Evolutionary conservation across 2,329 filamentous ascomycete genomes (phyloP), one percentile per base, ranked within the genome.

Genomic region (Neofusicoccum cordaticola): DNA sequence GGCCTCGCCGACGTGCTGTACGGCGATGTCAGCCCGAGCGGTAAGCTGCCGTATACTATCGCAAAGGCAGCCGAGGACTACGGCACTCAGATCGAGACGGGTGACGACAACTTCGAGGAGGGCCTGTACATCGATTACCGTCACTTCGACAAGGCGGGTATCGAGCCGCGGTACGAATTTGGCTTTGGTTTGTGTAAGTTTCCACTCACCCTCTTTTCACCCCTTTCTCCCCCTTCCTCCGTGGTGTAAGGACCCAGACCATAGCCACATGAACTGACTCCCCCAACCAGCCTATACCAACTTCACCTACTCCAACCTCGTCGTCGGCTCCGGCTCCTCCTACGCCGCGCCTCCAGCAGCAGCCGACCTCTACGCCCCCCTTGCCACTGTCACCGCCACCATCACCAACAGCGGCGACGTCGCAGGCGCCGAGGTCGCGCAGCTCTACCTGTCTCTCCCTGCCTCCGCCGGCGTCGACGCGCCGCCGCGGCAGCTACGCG

Each of bases 11-110:
- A 83, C 39, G 73, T 83, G 11, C 85, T 96, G 12, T 96, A 93
- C 75, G 92, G 93, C 47, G 86, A 85, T 66, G 85, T 89, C 66
- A 93, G 92, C 5, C 81, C 81, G 1, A 79, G 73, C 0, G 88
- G 87, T 1, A 85, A 86, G 64, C 78, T 90, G 0, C 86, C 87
- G 70, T 90, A 76, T 57, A 77, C 75, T 11, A 77, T 78, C 57
- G 75, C 74, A 3, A 77, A 76, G 68, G 64, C 69, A 17, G 65
- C 69, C 3, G 66, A 39, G 1, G 76, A 78, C 65, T 77, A 77
- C 51, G 74, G 73, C 17, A 71, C 73, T 1, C 63, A 57, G 0
- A 68, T 77, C 22, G 65, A 66, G 3, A 17, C 37, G 2, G 72
- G 71, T 2, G 70, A 73, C 34, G 73, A 75, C 56, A 70, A 73